Evolutionary conservation across 345 rosid genomes (phyloP).

Genomic region (Brassica juncea): DNA sequence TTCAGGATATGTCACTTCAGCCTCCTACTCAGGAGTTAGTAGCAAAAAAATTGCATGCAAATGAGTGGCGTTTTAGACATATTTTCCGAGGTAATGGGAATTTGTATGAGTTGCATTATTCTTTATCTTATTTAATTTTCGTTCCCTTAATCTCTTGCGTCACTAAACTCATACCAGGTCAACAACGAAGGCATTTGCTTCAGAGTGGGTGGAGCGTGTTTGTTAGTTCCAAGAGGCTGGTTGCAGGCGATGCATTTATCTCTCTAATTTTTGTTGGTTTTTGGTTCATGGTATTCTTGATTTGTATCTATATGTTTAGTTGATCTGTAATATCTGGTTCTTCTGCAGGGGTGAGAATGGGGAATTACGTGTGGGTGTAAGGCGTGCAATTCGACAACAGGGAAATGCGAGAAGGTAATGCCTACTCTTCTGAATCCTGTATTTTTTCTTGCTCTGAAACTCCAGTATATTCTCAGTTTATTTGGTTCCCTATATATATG

Average conservation of each 20-base stretch:
- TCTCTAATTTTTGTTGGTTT: conserved; percentile 59
- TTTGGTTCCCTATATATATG: too few species aligned
- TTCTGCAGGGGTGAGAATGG: conserved; percentile 75
- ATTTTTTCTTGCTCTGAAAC: too few species aligned
- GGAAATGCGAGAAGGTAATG: conserved; percentile 35
- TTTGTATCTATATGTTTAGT: background rate
- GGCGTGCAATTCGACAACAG: conserved; percentile 83
- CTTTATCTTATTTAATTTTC: background rate
- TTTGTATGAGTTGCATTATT: conserved; percentile 5
- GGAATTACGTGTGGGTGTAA: conserved; percentile 86
- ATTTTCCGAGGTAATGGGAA: conserved; percentile 64
- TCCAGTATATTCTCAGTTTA: too few species aligned
- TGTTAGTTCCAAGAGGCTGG: conserved; percentile 82
- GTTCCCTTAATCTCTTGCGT: background rate
- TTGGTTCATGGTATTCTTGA: background rate
- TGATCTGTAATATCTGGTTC: background rate
- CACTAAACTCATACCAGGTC: conserved; percentile 49
- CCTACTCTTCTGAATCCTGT: too few species aligned
- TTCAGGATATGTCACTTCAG: conserved; percentile 81
- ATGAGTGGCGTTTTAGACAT: conserved; percentile 84
- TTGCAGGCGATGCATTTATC: conserved; percentile 92
- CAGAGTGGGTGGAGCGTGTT: conserved; percentile 96
- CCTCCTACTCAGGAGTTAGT: conserved; percentile 80
- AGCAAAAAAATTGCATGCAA: conserved; percentile 78
- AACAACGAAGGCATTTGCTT: conserved; percentile 83